Evolutionary conservation across 192 early-diverging fungal species (phyloP), one percentile per base, ranked within the genome.

Genomic region (Rhizoclosmatium globosum): DNA sequence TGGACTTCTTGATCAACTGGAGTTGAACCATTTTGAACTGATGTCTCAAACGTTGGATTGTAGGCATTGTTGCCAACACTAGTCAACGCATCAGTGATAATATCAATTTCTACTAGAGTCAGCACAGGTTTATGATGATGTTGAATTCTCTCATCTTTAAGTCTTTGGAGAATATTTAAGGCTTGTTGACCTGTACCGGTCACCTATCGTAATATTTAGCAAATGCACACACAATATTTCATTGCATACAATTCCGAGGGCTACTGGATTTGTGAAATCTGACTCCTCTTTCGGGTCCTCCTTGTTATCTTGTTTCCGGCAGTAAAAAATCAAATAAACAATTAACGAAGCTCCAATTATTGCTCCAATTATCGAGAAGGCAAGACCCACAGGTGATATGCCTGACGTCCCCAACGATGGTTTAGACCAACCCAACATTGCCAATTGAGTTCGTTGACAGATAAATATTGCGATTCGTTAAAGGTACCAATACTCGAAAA

Each of bases 161-260:
- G 9, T 19, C 73, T 43, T 31, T 19, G 17, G 7, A 74, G 61
- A 74, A 74, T 74, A 38, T 58, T 64, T 7, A 74, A 38, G 9
- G 73, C 73, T 38, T 74, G 73, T 58, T 74, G 73, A 4, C 73
- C 73, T 45, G 73, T 74, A 11, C 73, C 73, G 15, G 17, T 41
- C n/a, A 64, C 21, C 73, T 74, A 50, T 4, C 7, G 17, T 57
- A 41, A 38, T 57, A 19, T 53, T 53, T 53, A 53, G 50, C 9
- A 53, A 31, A 31, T 31, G 31, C 31, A 31, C 31, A 31, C 31
- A 31, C 31, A 31, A 31, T 31, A 31, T 31, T n/a, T 68, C 67
- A 45, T 11, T 45, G 17, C 43, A 42, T 0, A 68, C 21, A 41
- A 68, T 42, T 11, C 45, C 67, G n/a, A 47, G 39, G 19, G 9